phyloP scores from a whole-genome alignment of 2,329 filamentous ascomycete genomes.

The Penicillium sp. region DNA sequence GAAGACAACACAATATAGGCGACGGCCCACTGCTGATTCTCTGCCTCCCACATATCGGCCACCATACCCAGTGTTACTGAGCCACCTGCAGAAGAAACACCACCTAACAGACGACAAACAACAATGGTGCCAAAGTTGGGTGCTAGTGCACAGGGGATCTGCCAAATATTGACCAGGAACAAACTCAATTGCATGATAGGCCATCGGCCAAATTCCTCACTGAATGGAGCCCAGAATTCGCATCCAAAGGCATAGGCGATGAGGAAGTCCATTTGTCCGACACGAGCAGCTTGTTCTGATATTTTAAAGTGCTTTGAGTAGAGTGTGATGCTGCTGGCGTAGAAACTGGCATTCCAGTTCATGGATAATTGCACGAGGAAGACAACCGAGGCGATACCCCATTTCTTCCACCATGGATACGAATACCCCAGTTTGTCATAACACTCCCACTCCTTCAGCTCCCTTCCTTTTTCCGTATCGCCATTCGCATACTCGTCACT shows the following conservation, averaged over 20 bases:
- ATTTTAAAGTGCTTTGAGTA: conserved; percentile 67
- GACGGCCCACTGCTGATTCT: conserved; percentile 59
- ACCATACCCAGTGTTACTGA: conserved; percentile 66
- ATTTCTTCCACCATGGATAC: conserved; percentile 65
- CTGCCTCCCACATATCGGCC: conserved; percentile 61
- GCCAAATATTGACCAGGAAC: conserved; percentile 74
- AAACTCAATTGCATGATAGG: conserved; percentile 71
- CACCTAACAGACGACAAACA: conserved; percentile 65
- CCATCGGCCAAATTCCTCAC: conserved; percentile 75
- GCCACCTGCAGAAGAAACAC: conserved; percentile 63
- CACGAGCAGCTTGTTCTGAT: conserved; percentile 64
- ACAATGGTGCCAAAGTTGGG: conserved; percentile 69
- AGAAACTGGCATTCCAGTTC: conserved; percentile 75
- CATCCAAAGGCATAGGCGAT: conserved; percentile 80
- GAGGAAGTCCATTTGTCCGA: conserved; percentile 74
- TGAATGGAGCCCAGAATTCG: conserved; percentile 85
- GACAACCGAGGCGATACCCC: conserved; percentile 66
- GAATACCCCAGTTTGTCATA: conserved; percentile 64
- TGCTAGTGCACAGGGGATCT: conserved; percentile 68
- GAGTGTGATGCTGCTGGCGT: conserved; percentile 64
- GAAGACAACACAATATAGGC: conserved; percentile 61
- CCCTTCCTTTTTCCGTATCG: conserved; percentile 26
- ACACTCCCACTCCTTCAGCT: conserved; percentile 57
- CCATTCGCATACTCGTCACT: conserved; percentile 5
- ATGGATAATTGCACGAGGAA: conserved; percentile 71